Evolutionary conservation across 495 filamentous ascomycete species (phyloP), one percentile per base, ranked within the genome.

Genomic region (Platismatia glauca): DNA sequence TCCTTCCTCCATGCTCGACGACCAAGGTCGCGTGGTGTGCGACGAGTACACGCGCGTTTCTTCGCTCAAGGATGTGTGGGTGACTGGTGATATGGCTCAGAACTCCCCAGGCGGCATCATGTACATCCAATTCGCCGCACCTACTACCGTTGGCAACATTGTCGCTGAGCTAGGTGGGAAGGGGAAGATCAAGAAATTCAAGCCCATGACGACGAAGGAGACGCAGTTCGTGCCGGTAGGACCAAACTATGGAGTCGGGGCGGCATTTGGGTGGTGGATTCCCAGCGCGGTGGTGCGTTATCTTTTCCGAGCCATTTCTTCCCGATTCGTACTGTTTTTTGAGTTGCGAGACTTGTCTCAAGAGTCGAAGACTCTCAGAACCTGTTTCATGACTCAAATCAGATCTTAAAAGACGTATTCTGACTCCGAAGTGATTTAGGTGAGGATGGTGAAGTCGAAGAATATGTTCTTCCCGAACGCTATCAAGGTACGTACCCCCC

Each of bases 11-110:
- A 66, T 80, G 39, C 73, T 85, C 15, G 75, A 76, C 35, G 64
- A 70, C 7, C 59, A 58, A n/a, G 77, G 75, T 53, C 78, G 71
- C 59, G 76, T 85, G 39, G 59, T 56, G 24, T 76, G 80, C 59
- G 77, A 81, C 55, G 75, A 72, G 66, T 71, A 79, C 60, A 74
- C 69, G 41, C 74, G 68, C 20, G 62, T 68, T 33, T 63, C 69
- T 12, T 58, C 50, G 8, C 31, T 63, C 16, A 53, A 62, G 4
- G 71, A 77, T 43, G 76, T 83, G 38, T 86, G 81, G 76, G 80
- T 79, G 1, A 70, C 73, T 7, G 83, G 84, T 50, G 81, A 84
- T 62, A 64, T 82, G 41, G 73, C 66, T 18, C 60, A 59, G 18
- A 64, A 64, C 34, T 66, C 66, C 2, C 66, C 60, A 29, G 66